phyloP scores from a whole-genome alignment of 768 basidiomycete species.

The Phlebiopsis gigantea region DNA sequence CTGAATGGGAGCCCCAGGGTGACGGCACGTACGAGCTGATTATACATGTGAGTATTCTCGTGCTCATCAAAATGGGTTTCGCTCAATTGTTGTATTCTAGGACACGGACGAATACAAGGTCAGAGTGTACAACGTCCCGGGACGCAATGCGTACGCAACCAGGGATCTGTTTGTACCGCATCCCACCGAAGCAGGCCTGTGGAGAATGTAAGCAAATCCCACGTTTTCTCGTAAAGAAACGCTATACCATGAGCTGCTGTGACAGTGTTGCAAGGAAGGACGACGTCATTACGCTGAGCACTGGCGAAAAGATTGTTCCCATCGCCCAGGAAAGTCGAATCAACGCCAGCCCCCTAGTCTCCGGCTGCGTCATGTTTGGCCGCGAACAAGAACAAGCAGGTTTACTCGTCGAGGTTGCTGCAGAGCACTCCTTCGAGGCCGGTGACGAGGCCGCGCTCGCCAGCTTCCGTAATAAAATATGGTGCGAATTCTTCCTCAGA shows the following conservation, averaged over 20 bases:
- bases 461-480: slow-evolving; percentile 4
- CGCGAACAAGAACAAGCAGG: slow-evolving; percentile 6
- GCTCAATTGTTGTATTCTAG: neutral
- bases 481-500: neutral
- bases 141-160: slow-evolving; percentile 17
- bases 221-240: neutral
- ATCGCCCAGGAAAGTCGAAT: slow-evolving; percentile 2
- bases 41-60: slow-evolving; percentile 6
- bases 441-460: neutral
- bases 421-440: neutral
- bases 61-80: neutral
- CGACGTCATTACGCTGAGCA: slow-evolving; percentile 35
- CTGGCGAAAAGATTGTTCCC: slow-evolving; percentile 12
- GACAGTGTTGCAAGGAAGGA: slow-evolving; percentile 30
- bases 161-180: slow-evolving; percentile 16
- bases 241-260: neutral
- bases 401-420: slow-evolving; percentile 8
- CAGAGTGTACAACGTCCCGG: slow-evolving; percentile 16
- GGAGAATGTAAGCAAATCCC: slow-evolving; percentile 22
- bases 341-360: neutral
- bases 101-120: slow-evolving; percentile 4
- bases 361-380: slow-evolving; percentile 11
- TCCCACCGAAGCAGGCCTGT: slow-evolving; percentile 15
- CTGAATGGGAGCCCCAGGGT: slow-evolving; percentile 9
- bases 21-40: slow-evolving; percentile 15